Evolutionary conservation across 2,329 filamentous ascomycete species (phyloP).

Genomic region (Curvularia verruculosa): DNA sequence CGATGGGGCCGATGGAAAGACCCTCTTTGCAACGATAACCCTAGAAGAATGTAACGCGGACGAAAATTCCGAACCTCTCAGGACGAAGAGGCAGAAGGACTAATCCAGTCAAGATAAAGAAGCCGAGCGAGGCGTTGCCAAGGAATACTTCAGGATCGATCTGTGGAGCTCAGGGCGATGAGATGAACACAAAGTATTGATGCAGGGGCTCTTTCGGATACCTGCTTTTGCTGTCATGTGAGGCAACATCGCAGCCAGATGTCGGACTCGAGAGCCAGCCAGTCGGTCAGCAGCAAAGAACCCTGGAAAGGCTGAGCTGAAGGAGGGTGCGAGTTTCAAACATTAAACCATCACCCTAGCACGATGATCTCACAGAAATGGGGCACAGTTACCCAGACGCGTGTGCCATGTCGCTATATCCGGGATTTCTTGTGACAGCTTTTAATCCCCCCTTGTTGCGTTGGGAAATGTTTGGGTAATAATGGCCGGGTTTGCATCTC

Average conservation of each 20-base stretch:
- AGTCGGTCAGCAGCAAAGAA: constrained; percentile 1
- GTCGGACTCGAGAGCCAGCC: constrained; percentile 3
- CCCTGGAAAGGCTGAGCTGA: neutral
- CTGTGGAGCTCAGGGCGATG: neutral
- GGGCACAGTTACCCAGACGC: neutral
- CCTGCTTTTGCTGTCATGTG: neutral
- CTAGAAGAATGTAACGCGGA: neutral
- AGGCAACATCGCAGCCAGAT: neutral
- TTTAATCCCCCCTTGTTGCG: neutral
- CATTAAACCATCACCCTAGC: neutral
- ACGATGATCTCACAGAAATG: neutral
- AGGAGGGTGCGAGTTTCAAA: neutral
- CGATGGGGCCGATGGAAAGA: neutral
- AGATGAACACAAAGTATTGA: neutral
- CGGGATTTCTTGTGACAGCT: neutral
- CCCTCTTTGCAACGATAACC: neutral
- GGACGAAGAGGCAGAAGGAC: neutral
- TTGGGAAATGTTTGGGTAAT: neutral
- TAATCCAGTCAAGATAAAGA: neutral
- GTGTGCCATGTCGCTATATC: neutral
- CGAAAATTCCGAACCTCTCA: neutral
- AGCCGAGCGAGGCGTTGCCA: neutral
- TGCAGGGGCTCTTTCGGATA: neutral
- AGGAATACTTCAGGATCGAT: neutral
- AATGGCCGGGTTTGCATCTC: neutral